These are phyloP conservation scores for Malus hybrid DNA, from an alignment of 331 rosid genomes.

Conservation along the genomic window DNA sequence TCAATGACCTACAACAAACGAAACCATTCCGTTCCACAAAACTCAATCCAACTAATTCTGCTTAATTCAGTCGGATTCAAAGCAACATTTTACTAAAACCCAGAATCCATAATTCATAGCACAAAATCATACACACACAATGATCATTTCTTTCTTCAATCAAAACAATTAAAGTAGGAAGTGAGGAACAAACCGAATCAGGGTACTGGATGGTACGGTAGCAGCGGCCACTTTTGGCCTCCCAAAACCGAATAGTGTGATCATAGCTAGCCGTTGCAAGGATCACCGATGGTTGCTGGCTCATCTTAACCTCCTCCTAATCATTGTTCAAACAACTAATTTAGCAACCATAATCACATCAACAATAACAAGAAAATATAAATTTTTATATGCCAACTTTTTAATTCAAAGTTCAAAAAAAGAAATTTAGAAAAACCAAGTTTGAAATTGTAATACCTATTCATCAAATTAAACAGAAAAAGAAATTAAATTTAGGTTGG, in stretches of 20 bases:
- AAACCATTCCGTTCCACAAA: not conserved
- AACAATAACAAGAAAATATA: not conserved
- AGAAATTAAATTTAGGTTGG: not conserved
- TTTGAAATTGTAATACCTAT: not conserved
- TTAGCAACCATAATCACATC: not conserved
- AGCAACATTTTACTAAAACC: not conserved
- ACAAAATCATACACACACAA: not conserved
- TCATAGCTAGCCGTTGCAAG: conserved; percentile 98
- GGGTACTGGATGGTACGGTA: conserved; percentile 92
- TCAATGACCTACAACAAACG: not conserved
- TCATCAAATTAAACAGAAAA: not conserved
- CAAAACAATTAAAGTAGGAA: not conserved
- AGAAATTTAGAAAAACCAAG: not conserved
- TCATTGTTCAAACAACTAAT: conserved; percentile 11
- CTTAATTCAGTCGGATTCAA: not conserved
- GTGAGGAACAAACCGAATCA: conserved; percentile 61
- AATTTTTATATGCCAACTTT: not conserved
- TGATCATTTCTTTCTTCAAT: not conserved
- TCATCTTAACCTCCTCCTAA: conserved; percentile 40
- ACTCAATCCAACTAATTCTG: not conserved
- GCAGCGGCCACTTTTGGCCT: conserved; percentile 96
- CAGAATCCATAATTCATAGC: not conserved
- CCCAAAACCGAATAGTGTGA: conserved; percentile 97
- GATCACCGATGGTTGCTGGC: conserved; percentile 86
- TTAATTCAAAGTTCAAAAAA: not conserved